Conservation (phyloP, 1,284 basidiomycete genomes). For the Boletus calvinii region DNA sequence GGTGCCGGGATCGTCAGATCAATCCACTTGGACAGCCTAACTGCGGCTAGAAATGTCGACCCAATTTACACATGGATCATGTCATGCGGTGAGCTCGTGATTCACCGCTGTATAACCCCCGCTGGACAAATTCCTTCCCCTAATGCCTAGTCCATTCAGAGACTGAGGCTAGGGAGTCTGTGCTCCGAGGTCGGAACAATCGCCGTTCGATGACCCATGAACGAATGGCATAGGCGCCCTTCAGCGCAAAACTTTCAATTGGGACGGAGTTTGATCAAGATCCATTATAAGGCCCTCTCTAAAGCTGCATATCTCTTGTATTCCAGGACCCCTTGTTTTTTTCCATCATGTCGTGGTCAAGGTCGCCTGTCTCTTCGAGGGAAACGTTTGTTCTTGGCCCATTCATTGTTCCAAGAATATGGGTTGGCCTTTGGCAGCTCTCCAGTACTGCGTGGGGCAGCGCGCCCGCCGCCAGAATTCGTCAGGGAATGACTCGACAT, state of each 20-base stretch:
- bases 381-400: slow-evolving; percentile 65
- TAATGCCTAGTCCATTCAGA: slow-evolving; percentile 1
- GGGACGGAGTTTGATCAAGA: slow-evolving; percentile 35
- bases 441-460: slow-evolving; percentile 82
- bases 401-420: slow-evolving; percentile 61
- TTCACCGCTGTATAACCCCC: slow-evolving; percentile 18
- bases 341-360: slow-evolving; percentile 23
- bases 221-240: slow-evolving; percentile 3
- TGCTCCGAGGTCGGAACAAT: slow-evolving; percentile 12
- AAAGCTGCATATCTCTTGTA: slow-evolving; percentile 5
- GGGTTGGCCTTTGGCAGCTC: slow-evolving; percentile 80
- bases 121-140: neutral
- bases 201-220: neutral
- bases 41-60: slow-evolving; percentile 11
- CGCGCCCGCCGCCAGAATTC: slow-evolving; percentile 62
- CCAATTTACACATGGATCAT: slow-evolving; percentile 3
- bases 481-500: slow-evolving; percentile 63
- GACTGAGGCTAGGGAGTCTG: slow-evolving; percentile 7
- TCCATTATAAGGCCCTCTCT: slow-evolving; percentile 22
- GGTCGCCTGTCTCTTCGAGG: slow-evolving; percentile 14
- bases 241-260: slow-evolving; percentile 16
- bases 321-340: slow-evolving; percentile 7
- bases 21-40: slow-evolving; percentile 20
- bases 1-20: slow-evolving; percentile 27
- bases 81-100: slow-evolving; percentile 12